These are phyloP conservation scores for Steccherinum ochraceum DNA, from an alignment of 768 basidiomycete species.

Conservation along the genomic window DNA sequence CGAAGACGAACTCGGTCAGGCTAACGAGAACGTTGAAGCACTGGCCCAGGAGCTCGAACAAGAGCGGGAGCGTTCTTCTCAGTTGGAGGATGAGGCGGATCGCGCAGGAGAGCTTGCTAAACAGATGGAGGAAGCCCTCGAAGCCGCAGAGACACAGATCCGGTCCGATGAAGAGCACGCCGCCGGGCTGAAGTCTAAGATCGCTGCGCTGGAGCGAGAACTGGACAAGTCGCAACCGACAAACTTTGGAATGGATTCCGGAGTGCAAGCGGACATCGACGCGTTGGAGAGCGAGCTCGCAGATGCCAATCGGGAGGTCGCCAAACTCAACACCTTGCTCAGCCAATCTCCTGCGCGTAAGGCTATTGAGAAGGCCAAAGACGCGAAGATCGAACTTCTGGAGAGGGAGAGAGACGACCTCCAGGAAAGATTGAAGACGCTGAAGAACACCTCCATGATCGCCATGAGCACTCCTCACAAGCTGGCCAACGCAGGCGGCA, in stretches of 20 bases:
- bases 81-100: constrained; percentile 45
- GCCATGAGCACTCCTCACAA: constrained; percentile 56
- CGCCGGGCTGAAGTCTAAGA: constrained; percentile 41
- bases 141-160: constrained; percentile 71
- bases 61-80: constrained; percentile 40
- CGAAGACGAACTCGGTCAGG: constrained; percentile 45
- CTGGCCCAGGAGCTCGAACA: constrained; percentile 41
- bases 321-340: constrained; percentile 56
- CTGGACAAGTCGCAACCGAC: constrained; percentile 32
- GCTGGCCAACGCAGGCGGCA: constrained; percentile 43
- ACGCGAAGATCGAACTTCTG: constrained; percentile 67
- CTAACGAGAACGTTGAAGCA: constrained; percentile 39
- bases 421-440: constrained; percentile 57
- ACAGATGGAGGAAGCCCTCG: constrained; percentile 73
- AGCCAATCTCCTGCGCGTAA: constrained; percentile 70
- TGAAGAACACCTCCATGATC: constrained; percentile 42
- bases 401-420: constrained; percentile 75
- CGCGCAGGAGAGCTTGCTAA: constrained; percentile 48
- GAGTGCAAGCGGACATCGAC: constrained; percentile 47
- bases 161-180: constrained; percentile 50
- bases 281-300: constrained; percentile 73
- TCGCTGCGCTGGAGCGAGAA: constrained; percentile 55
- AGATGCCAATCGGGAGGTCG: constrained; percentile 70
- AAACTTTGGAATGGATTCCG: constrained; percentile 25
- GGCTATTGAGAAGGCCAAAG: constrained; percentile 73